A percentile compares a stretch with the other conserved stretches of the same genome.
Evolutionary conservation across 2,329 filamentous ascomycete species (phyloP).

Genomic region (Xylaria sp.): DNA sequence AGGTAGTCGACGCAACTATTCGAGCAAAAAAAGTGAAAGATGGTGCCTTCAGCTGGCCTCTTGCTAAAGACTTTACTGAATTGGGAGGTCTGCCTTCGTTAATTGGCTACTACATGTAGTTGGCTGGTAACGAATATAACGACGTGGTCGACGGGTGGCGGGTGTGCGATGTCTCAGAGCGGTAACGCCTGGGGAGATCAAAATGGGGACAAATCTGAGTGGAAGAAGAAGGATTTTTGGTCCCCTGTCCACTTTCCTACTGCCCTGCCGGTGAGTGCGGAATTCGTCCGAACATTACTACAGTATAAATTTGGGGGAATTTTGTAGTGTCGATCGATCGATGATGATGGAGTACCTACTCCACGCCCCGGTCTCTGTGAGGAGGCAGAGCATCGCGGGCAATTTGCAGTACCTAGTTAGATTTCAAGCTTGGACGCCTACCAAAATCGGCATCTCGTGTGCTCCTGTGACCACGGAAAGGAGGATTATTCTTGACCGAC

Average conservation of each 20-base stretch:
- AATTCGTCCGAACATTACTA: constrained; percentile 28
- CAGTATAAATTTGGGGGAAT: constrained; percentile 2
- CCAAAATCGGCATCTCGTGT: constrained; percentile 2
- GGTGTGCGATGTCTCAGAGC: constrained; percentile 19
- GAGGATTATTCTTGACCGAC: constrained; percentile 20
- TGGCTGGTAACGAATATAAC: constrained; percentile 17
- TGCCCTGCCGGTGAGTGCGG: constrained; percentile 22
- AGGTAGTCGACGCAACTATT: constrained; percentile 14
- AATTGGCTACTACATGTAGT: constrained; percentile 19
- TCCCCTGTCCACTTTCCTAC: constrained; percentile 1
- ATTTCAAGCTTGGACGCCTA: background rate
- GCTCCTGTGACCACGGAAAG: constrained; percentile 14
- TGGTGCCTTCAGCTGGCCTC: constrained; percentile 29
- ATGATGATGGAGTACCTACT: background rate
- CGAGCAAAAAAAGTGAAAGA: constrained; percentile 7
- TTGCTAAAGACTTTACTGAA: constrained; percentile 25
- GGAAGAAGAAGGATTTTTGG: constrained; percentile 17
- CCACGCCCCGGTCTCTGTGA: constrained; percentile 3
- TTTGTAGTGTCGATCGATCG: constrained; percentile 5
- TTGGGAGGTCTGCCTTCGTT: constrained; percentile 23
- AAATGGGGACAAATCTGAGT: constrained; percentile 23
- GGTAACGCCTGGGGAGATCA: constrained; percentile 30
- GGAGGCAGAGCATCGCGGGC: background rate
- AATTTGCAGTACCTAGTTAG: constrained; percentile 2
- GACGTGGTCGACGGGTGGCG: constrained; percentile 21